These are phyloP conservation scores for Strigomonas galati DNA, from an alignment of 208 protist species.

Conservation along the genomic window DNA sequence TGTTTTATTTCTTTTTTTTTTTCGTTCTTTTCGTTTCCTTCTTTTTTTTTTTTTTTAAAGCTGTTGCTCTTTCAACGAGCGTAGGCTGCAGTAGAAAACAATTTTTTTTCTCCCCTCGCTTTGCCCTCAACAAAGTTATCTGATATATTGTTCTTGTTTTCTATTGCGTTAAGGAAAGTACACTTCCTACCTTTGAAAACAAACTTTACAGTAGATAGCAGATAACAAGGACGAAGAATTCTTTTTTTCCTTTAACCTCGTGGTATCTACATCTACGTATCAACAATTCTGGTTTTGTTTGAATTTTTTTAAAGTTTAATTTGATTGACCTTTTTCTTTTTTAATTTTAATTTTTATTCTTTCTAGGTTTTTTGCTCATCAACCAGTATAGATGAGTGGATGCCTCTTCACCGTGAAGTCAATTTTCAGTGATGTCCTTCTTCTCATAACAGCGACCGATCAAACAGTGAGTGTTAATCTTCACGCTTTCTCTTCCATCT, in stretches of 20 bases:
- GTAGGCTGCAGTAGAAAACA: not conserved
- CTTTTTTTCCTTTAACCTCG: not conserved
- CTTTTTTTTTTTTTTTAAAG: not conserved
- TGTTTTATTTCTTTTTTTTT: not conserved
- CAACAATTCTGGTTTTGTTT: not conserved
- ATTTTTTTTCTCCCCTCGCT: not conserved
- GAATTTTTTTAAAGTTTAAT: not conserved
- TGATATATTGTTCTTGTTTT: not conserved
- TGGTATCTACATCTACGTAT: not conserved
- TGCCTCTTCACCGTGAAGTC: too few relatives aligned
- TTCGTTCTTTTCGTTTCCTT: constrained; percentile 9
- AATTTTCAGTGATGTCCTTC: too few relatives aligned
- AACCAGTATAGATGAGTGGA: too few relatives aligned
- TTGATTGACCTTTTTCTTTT: not conserved
- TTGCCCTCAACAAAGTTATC: not conserved
- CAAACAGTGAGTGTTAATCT: too few relatives aligned
- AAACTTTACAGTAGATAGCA: not conserved
- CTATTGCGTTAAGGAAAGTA: not conserved
- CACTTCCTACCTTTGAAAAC: not conserved
- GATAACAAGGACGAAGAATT: not conserved
- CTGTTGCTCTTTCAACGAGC: not conserved
- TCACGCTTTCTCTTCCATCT: too few relatives aligned
- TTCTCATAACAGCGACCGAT: too few relatives aligned
- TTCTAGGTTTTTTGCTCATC: too few relatives aligned
- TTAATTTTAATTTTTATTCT: too few relatives aligned